Conservation (phyloP, 1,284 basidiomycete genomes). For the Quambalaria eucalypti region DNA sequence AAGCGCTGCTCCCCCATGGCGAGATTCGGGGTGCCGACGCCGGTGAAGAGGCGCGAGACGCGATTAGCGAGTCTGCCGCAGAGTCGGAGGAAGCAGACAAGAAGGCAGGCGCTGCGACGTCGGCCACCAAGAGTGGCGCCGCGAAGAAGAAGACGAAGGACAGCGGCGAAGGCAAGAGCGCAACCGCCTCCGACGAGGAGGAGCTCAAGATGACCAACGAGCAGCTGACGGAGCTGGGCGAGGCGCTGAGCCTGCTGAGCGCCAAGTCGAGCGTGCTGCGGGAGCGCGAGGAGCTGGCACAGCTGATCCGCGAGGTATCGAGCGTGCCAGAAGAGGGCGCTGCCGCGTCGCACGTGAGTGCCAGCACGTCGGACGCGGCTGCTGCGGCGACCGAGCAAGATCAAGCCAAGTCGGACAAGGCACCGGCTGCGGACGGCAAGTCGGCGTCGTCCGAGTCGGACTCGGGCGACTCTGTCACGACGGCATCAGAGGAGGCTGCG, state of each 20-base stretch:
- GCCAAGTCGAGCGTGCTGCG: conserved; percentile 94
- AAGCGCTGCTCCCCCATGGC: conserved; percentile 28
- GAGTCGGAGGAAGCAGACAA: neutral
- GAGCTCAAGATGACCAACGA: conserved; percentile 93
- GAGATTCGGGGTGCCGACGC: conserved; percentile 2
- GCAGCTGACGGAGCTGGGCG: conserved; percentile 85
- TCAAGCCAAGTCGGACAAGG: neutral
- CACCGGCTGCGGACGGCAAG: neutral
- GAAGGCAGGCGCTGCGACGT: neutral
- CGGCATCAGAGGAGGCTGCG: conserved; percentile 3
- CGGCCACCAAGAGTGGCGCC: conserved; percentile 1
- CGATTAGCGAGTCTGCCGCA: neutral
- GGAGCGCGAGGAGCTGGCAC: conserved; percentile 81
- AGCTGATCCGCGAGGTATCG: conserved; percentile 68
- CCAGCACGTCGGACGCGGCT: neutral
- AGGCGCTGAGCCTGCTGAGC: conserved; percentile 80
- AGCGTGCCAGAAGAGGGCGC: conserved; percentile 1
- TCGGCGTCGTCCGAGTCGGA: neutral
- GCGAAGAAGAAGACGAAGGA: conserved; percentile 15
- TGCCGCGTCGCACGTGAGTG: neutral
- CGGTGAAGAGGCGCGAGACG: too few relatives aligned
- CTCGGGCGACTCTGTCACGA: neutral
- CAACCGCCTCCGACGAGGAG: conserved; percentile 49
- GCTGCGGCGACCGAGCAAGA: neutral
- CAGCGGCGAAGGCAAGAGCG: conserved; percentile 1